phyloP scores from a whole-genome alignment of 768 basidiomycete species.

The Collybia nuda region DNA sequence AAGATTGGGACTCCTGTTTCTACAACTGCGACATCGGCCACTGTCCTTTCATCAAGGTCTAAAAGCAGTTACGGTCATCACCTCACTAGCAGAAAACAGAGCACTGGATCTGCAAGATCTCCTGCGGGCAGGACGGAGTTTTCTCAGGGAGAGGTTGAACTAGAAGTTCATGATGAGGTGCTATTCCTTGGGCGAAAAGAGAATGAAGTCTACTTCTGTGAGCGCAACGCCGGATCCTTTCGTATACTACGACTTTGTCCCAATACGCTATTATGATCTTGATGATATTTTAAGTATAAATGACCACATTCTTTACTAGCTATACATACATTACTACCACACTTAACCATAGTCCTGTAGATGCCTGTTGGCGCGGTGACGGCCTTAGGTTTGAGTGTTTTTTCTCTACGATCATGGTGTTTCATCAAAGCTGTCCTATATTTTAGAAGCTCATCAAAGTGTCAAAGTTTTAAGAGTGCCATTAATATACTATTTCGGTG shows the following conservation, averaged over 20 bases:
- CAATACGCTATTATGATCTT: constrained; percentile 21
- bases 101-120: constrained; percentile 45
- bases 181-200: constrained; percentile 76
- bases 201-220: constrained; percentile 80
- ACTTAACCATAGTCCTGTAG: background rate
- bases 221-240: constrained; percentile 71
- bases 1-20: constrained; percentile 73
- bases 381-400: no score
- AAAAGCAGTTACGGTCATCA: constrained; percentile 36
- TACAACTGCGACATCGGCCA: constrained; percentile 34
- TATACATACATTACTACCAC: constrained; percentile 8
- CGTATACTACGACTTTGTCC: constrained; percentile 73
- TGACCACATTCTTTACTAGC: background rate
- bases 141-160: constrained; percentile 48
- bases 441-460: no score
- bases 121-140: constrained; percentile 51
- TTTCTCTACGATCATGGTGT: no score
- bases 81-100: constrained; percentile 47
- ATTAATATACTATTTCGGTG: no score
- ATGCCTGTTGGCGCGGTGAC: background rate
- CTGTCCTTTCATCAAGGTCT: constrained; percentile 38
- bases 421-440: no score
- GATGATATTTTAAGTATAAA: background rate
- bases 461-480: no score
- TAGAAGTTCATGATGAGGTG: constrained; percentile 66